These are phyloP conservation scores for Herpetospermum pedunculosum DNA, from an alignment of 306 rosid genomes.

Conservation along the genomic window DNA sequence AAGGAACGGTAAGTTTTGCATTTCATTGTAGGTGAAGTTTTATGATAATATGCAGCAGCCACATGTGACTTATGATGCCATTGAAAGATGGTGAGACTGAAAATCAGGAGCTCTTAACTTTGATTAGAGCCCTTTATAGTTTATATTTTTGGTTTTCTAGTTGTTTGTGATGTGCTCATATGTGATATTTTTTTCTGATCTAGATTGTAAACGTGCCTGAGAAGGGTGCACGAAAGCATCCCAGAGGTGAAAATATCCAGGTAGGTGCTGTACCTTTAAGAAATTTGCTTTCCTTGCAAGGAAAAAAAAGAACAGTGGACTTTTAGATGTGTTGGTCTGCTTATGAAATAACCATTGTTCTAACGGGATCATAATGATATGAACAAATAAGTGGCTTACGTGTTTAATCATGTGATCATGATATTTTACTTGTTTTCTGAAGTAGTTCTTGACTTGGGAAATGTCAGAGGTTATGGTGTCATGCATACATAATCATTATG, in stretches of 20 bases:
- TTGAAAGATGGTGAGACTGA: slow-evolving; percentile 1
- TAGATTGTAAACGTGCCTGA: slow-evolving; percentile 97
- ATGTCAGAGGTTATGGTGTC: neutral
- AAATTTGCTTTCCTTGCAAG: neutral
- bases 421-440: neutral
- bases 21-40: neutral
- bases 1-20: slow-evolving; percentile 77
- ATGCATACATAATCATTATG: neutral
- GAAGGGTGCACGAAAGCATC: slow-evolving; percentile 97
- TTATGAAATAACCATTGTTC: neutral
- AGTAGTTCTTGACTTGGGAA: neutral
- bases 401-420: neutral
- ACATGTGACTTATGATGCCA: neutral
- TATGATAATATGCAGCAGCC: neutral
- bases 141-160: neutral
- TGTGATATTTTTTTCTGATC: slow-evolving; percentile 15
- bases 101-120: neutral
- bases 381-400: neutral
- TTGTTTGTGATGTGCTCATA: slow-evolving; percentile 19
- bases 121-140: neutral
- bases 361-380: neutral
- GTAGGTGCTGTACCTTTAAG: slow-evolving; percentile 16
- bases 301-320: neutral
- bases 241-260: slow-evolving; percentile 93
- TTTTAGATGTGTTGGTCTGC: neutral